phyloP scores from a whole-genome alignment of 441 rosid genomes.

The Macaranga tanarius region DNA sequence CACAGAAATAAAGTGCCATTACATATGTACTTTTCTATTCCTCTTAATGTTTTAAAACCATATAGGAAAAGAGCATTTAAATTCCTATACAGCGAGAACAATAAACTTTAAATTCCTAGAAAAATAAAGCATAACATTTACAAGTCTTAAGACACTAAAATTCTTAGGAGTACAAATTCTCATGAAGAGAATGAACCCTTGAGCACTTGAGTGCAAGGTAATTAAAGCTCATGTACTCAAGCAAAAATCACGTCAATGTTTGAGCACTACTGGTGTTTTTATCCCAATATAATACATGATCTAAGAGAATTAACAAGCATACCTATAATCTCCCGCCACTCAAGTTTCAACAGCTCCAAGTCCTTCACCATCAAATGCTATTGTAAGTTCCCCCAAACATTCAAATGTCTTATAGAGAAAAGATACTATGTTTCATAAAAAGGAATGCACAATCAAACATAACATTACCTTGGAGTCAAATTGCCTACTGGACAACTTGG shows the following conservation, averaged over 20 bases:
- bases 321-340: conserved; percentile 81
- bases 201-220: background rate
- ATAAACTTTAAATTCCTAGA: background rate
- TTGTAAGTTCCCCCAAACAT: conserved; percentile 19
- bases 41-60: background rate
- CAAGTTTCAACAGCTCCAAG: conserved; percentile 59
- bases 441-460: conserved; percentile 9
- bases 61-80: background rate
- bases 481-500: conserved; percentile 29
- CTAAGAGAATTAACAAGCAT: conserved; percentile 20
- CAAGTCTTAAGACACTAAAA: background rate
- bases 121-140: background rate
- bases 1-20: no score
- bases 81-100: background rate
- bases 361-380: conserved; percentile 47
- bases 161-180: background rate
- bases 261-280: background rate
- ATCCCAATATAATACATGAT: background rate
- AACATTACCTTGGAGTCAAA: conserved; percentile 38
- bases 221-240: background rate
- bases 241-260: background rate
- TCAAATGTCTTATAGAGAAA: conserved; percentile 5
- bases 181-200: background rate
- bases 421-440: conserved; percentile 12
- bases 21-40: background rate